A percentile compares a stretch with the other conserved stretches of the same genome.
Conservation (phyloP, 306 rosid genomes). For the apple (Malus domestica) region ASM211411v1 NC_041795.1:3471001-3471500, state of each 20-base stretch:
- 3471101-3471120: too few species aligned
- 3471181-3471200: background rate
- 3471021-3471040: constrained; percentile 46
- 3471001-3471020: constrained; percentile 57
- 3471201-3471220: background rate
- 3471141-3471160: background rate
- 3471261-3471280: constrained; percentile 85
- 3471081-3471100: constrained; percentile 49
- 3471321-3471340: constrained; percentile 69
- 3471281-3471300: constrained; percentile 66
- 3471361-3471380: constrained; percentile 69
- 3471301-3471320: constrained; percentile 68
- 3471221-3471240: background rate
- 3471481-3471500: constrained; percentile 51
- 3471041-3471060: constrained; percentile 45
- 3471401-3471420: constrained; percentile 57
- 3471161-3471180: background rate
- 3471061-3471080: constrained; percentile 85
- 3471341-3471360: constrained; percentile 74
- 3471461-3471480: constrained; percentile 60
- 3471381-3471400: constrained; percentile 71
- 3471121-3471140: background rate
- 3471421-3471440: constrained; percentile 63
- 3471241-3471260: constrained; percentile 83
- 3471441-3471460: constrained; percentile 75